Percentiles rank a stretch among this genome's conserved stretches.
Evolutionary conservation across 306 rosid genomes (phyloP).

Genomic region (Purshia tridentata): DNA sequence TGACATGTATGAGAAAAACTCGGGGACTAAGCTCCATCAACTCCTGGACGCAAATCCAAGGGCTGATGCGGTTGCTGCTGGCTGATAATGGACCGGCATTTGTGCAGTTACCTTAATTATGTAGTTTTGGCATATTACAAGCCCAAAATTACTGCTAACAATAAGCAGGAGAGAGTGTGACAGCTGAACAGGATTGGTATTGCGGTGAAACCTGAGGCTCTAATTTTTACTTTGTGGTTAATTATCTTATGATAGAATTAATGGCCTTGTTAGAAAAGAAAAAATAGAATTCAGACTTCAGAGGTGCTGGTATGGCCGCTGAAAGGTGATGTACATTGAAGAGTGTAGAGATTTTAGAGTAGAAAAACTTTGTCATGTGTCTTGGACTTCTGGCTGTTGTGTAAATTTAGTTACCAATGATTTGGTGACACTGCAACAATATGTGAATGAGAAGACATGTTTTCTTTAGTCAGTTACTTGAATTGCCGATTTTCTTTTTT

Average conservation of each 20-base stretch:
- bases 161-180: slow-evolving; percentile 44
- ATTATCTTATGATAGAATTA: slow-evolving; percentile 28
- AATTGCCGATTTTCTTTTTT: not conserved
- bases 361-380: slow-evolving; percentile 23
- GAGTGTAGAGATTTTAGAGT: slow-evolving; percentile 39
- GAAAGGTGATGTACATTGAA: slow-evolving; percentile 58
- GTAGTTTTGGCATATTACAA: slow-evolving; percentile 97
- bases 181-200: slow-evolving; percentile 42
- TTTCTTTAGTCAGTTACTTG: not conserved
- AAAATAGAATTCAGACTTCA: slow-evolving; percentile 22
- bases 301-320: slow-evolving; percentile 38
- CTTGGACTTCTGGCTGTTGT: slow-evolving; percentile 18
- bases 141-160: slow-evolving; percentile 88
- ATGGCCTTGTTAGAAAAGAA: slow-evolving; percentile 19
- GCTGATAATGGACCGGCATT: slow-evolving; percentile 45
- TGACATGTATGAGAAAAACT: slow-evolving; percentile 59
- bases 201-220: slow-evolving; percentile 32
- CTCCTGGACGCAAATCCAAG: slow-evolving; percentile 79
- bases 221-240: slow-evolving; percentile 43
- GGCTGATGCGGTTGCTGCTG: slow-evolving; percentile 85
- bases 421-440: slow-evolving; percentile 18
- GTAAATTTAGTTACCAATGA: not conserved
- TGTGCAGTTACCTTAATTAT: slow-evolving; percentile 35
- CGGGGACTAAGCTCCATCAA: slow-evolving; percentile 84
- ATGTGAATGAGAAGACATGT: not conserved